These are phyloP conservation scores for Hypoxylon perforatum DNA, from an alignment of 495 filamentous ascomycete species.

Conservation along the genomic window DNA sequence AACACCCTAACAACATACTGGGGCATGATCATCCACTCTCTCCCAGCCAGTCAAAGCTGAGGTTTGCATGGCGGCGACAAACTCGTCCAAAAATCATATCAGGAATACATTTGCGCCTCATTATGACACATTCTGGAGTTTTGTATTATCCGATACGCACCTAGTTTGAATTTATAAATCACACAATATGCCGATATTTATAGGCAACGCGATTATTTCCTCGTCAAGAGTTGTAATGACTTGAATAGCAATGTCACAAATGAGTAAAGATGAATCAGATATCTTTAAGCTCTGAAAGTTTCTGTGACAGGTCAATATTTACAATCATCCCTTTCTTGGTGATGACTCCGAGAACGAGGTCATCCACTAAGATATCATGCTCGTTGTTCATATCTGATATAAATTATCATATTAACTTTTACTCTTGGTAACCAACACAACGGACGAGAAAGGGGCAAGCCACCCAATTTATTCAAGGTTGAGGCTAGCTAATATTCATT, in stretches of 20 bases:
- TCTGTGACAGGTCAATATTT: neutral
- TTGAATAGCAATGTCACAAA: no score
- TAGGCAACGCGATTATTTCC: no score
- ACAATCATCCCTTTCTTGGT: neutral
- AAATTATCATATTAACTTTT: no score
- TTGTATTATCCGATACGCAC: neutral
- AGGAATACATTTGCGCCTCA: slow-evolving; percentile 10
- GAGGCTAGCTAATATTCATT: neutral
- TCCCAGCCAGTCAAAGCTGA: slow-evolving; percentile 12
- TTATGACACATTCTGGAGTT: neutral
- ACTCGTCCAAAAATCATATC: slow-evolving; percentile 16
- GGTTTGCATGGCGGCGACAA: slow-evolving; percentile 4
- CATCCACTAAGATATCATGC: no score
- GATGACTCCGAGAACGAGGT: no score
- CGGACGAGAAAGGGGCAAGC: neutral
- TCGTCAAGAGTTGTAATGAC: no score
- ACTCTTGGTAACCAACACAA: no score
- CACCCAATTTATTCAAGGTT: neutral
- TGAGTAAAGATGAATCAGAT: neutral
- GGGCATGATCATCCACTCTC: slow-evolving; percentile 33
- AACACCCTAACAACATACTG: slow-evolving; percentile 34
- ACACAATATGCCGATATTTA: neutral
- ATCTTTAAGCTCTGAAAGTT: neutral
- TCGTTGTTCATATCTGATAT: no score
- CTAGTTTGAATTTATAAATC: neutral